Percentiles rank a stretch among this genome's conserved stretches.
Evolutionary conservation across 2,329 filamentous ascomycete genomes (phyloP).

Genomic region (Trichoderma sp.): DNA sequence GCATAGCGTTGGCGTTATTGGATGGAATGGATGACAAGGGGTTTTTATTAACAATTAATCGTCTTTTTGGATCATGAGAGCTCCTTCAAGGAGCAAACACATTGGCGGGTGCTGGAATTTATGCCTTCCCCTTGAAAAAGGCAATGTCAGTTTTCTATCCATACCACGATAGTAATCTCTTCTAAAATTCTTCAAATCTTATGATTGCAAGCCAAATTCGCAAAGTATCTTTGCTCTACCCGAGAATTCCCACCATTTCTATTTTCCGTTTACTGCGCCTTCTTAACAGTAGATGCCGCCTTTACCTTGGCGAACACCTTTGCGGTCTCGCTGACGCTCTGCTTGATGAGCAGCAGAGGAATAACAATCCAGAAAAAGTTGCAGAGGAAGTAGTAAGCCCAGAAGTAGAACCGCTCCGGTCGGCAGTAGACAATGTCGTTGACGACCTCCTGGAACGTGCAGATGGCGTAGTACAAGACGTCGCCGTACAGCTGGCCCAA

Average conservation of each 20-base stretch:
- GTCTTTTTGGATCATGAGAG: not conserved
- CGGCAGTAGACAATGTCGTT: conserved; percentile 51
- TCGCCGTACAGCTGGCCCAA: conserved; percentile 57
- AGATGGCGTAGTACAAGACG: conserved; percentile 56
- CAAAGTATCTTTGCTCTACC: not conserved
- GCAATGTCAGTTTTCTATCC: conserved; percentile 12
- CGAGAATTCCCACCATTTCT: not conserved
- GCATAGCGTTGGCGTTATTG: conserved; percentile 31
- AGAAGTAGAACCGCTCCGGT: conserved; percentile 58
- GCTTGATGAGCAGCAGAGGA: conserved; percentile 42
- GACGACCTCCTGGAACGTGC: conserved; percentile 47
- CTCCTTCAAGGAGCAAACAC: too few species aligned
- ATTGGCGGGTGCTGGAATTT: not conserved
- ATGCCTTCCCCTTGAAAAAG: not conserved
- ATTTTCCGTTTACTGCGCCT: conserved; percentile 30
- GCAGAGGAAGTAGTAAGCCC: conserved; percentile 55
- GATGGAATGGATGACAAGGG: not conserved
- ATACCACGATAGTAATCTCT: not conserved
- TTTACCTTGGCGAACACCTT: conserved; percentile 38
- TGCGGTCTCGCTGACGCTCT: conserved; percentile 37
- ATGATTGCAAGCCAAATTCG: not conserved
- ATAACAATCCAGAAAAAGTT: conserved; percentile 60
- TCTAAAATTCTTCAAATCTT: not conserved
- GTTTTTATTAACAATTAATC: not conserved
- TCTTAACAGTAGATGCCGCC: conserved; percentile 34